Evolutionary conservation across 2,329 filamentous ascomycete genomes (phyloP).

Genomic region (Drechslerella coelobrocha): DNA sequence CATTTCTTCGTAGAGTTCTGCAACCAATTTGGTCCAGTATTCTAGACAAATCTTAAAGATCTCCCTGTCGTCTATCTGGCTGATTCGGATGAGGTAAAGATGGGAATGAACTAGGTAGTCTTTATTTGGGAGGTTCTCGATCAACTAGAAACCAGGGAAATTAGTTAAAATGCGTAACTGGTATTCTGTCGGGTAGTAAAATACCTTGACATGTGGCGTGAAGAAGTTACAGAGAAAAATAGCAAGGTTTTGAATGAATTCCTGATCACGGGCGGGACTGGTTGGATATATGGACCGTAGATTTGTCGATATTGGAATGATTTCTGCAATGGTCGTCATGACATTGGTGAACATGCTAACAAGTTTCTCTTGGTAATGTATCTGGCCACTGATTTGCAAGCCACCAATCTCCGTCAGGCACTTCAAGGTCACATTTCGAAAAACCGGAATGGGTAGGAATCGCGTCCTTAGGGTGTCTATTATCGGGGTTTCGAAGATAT

Average conservation of each 20-base stretch:
- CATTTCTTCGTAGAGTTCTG: constrained; percentile 99
- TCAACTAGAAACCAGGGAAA: constrained; percentile 67
- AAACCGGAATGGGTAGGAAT: constrained; percentile 91
- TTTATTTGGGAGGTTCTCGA: constrained; percentile 92
- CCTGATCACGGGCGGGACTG: constrained; percentile 91
- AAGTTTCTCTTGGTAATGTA: constrained; percentile 88
- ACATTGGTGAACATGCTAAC: constrained; percentile 99
- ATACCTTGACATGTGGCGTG: constrained; percentile 82
- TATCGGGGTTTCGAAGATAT: constrained; percentile 96
- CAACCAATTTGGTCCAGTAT: constrained; percentile 98
- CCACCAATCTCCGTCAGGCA: constrained; percentile 97
- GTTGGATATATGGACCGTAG: constrained; percentile 88
- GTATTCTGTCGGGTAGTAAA: constrained; percentile 49
- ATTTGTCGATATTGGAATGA: constrained; percentile 88
- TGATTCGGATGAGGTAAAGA: constrained; percentile 97
- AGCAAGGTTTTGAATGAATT: constrained; percentile 96
- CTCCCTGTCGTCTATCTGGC: constrained; percentile 96
- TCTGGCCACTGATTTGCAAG: constrained; percentile 78
- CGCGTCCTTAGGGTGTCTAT: constrained; percentile 92
- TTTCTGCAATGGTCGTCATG: constrained; percentile 86
- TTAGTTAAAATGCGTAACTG: too few relatives aligned
- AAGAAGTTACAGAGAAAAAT: constrained; percentile 98
- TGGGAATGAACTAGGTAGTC: constrained; percentile 96
- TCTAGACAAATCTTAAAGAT: constrained; percentile 99
- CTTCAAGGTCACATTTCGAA: constrained; percentile 95